These are phyloP conservation scores for Trypanosoma congolense DNA, from an alignment of 208 protist species.

Conservation along the genomic window DNA sequence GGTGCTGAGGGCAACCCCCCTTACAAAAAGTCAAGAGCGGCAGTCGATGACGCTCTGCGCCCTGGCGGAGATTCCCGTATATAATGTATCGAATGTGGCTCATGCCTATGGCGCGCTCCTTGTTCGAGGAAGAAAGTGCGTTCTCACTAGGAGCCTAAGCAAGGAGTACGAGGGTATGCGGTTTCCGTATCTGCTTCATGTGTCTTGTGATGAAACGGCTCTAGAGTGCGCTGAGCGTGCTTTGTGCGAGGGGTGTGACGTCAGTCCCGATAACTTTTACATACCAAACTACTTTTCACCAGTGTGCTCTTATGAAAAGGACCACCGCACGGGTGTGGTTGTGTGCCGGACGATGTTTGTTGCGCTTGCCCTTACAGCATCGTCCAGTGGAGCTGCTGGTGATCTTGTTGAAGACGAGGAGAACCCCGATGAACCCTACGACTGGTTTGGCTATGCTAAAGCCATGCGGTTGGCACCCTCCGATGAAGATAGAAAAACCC, in stretches of 20 bases:
- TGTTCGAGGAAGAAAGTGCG: slow-evolving; percentile 81
- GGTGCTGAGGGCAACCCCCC: slow-evolving; percentile 30
- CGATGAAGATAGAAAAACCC: slow-evolving; percentile 39
- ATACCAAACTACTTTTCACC: slow-evolving; percentile 58
- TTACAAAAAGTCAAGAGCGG: slow-evolving; percentile 51
- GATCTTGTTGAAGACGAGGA: slow-evolving; percentile 53
- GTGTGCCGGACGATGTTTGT: slow-evolving; percentile 58
- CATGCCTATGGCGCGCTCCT: slow-evolving; percentile 68
- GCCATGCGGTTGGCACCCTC: slow-evolving; percentile 36
- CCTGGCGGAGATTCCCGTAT: slow-evolving; percentile 40
- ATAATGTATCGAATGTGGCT: slow-evolving; percentile 53
- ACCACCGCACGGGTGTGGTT: not conserved
- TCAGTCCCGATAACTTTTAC: slow-evolving; percentile 83
- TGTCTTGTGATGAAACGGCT: slow-evolving; percentile 26
- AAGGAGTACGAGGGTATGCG: slow-evolving; percentile 22
- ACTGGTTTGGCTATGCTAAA: slow-evolving; percentile 62
- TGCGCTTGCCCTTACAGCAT: slow-evolving; percentile 50
- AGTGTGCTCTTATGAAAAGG: slow-evolving; percentile 44
- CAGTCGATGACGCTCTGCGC: slow-evolving; percentile 55
- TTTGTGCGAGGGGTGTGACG: slow-evolving; percentile 69
- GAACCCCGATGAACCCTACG: slow-evolving; percentile 63
- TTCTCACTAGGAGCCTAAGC: slow-evolving; percentile 40
- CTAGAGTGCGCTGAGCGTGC: slow-evolving; percentile 70
- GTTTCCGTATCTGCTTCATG: slow-evolving; percentile 41
- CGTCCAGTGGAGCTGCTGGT: slow-evolving; percentile 44